Conservation (phyloP, 805 yeast genomes). For the Sugiyamaella mastotermitis region DNA sequence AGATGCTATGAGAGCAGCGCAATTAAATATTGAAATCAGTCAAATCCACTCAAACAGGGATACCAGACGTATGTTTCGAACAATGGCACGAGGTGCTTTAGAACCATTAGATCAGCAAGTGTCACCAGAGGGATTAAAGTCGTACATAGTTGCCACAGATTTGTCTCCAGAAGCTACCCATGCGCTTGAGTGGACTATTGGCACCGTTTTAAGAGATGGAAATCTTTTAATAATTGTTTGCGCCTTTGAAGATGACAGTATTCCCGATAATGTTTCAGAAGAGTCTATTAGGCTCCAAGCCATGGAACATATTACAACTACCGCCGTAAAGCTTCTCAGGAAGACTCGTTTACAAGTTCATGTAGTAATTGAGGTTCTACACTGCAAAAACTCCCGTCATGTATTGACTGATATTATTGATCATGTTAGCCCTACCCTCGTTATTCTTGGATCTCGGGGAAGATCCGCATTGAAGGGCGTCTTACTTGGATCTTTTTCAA, state of each 20-base stretch:
- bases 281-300: conserved; percentile 39
- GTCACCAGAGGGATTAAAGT: conserved; percentile 35
- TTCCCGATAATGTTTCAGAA: conserved; percentile 14
- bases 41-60: conserved; percentile 47
- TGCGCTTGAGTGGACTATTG: conserved; percentile 85
- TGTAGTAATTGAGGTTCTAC: conserved; percentile 66
- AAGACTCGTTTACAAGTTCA: conserved; percentile 68
- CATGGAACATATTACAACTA: conserved; percentile 39
- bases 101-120: conserved; percentile 36
- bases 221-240: conserved; percentile 68
- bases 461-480: conserved; percentile 68
- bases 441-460: conserved; percentile 72
- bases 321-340: conserved; percentile 41
- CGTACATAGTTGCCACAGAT: conserved; percentile 75
- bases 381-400: conserved; percentile 70
- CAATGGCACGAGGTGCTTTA: conserved; percentile 63
- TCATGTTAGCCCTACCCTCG: conserved; percentile 65
- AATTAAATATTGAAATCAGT: conserved; percentile 48
- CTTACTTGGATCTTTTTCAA: conserved; percentile 64
- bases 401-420: conserved; percentile 64
- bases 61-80: conserved; percentile 58
- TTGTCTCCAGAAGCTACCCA: conserved; percentile 74
- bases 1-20: conserved; percentile 54
- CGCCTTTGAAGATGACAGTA: conserved; percentile 30
- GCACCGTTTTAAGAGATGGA: conserved; percentile 76